A percentile compares a stretch with the other conserved stretches of the same genome.
Conservation (phyloP, 2,329 filamentous ascomycete species). For the Raffaelea albimanens region DNA sequence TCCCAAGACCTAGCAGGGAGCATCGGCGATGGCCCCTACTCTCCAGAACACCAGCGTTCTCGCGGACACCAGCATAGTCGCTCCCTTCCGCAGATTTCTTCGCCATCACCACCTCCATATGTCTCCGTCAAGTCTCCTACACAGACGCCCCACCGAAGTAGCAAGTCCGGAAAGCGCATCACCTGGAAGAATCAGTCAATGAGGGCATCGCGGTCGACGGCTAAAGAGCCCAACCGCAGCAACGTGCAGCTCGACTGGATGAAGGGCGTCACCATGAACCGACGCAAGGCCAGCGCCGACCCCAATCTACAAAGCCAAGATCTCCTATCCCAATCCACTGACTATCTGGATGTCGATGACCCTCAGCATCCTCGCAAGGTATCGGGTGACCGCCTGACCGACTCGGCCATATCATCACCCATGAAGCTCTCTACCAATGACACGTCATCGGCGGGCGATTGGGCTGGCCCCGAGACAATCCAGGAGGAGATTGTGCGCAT, state of each 20-base stretch:
- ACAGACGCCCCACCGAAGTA: conserved; percentile 3
- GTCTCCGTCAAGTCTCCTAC: neutral
- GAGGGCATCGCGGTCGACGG: conserved; percentile 40
- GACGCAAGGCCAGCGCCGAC: conserved; percentile 37
- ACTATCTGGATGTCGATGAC: neutral
- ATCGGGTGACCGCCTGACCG: conserved; percentile 8
- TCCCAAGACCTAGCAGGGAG: neutral
- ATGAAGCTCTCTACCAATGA: conserved; percentile 42
- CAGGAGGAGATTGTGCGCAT: conserved; percentile 58
- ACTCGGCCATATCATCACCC: conserved; percentile 20
- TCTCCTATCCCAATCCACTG: neutral
- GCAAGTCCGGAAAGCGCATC: conserved; percentile 24
- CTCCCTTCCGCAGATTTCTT: neutral
- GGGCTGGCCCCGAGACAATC: conserved; percentile 52
- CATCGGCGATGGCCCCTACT: neutral
- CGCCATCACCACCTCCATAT: neutral
- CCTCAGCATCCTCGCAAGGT: conserved; percentile 5
- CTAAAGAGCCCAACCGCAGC: conserved; percentile 33
- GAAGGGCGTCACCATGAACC: conserved; percentile 57
- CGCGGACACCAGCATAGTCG: neutral
- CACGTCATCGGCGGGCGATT: conserved; percentile 43
- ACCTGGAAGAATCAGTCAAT: conserved; percentile 49
- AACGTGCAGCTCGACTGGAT: conserved; percentile 59
- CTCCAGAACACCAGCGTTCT: neutral
- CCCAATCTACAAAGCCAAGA: conserved; percentile 2